phyloP scores from a whole-genome alignment of 306 rosid genomes.

The Oxytropis ochrocephala region DNA sequence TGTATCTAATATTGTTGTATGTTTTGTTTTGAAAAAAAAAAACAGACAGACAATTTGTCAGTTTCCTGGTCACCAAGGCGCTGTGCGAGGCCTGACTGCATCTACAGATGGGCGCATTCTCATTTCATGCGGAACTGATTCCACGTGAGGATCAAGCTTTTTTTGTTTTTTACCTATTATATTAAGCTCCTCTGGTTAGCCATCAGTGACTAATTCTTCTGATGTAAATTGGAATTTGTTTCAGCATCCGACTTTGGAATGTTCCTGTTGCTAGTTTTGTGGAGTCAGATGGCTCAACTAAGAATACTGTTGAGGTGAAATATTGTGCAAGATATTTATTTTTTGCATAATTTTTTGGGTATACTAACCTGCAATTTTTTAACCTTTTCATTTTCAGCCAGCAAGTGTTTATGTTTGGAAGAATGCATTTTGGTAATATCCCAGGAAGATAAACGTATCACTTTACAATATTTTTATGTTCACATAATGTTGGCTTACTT shows the following conservation, averaged over 20 bases:
- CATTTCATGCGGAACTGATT: constrained; percentile 92
- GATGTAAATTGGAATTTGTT: constrained; percentile 14
- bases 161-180: too few species aligned
- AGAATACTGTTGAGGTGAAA: constrained; percentile 48
- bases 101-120: constrained; percentile 75
- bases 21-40: constrained; percentile 11
- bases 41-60: constrained; percentile 55
- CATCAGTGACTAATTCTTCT: constrained; percentile 11
- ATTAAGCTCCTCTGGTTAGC: background rate
- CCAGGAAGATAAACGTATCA: background rate
- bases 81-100: constrained; percentile 72
- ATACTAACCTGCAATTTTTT: constrained; percentile 20
- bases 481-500: background rate
- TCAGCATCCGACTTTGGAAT: constrained; percentile 85
- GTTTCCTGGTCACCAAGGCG: constrained; percentile 94
- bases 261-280: constrained; percentile 42
- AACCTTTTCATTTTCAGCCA: constrained; percentile 41
- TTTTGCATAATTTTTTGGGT: background rate
- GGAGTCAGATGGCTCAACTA: constrained; percentile 37
- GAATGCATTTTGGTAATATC: constrained; percentile 72
- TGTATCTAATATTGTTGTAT: constrained; percentile 14
- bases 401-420: constrained; percentile 59
- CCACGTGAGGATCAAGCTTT: too few species aligned
- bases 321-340: background rate
- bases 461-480: background rate